Evolutionary conservation across 306 rosid species (phyloP).

Genomic region (Phaseolus lunatus): DNA sequence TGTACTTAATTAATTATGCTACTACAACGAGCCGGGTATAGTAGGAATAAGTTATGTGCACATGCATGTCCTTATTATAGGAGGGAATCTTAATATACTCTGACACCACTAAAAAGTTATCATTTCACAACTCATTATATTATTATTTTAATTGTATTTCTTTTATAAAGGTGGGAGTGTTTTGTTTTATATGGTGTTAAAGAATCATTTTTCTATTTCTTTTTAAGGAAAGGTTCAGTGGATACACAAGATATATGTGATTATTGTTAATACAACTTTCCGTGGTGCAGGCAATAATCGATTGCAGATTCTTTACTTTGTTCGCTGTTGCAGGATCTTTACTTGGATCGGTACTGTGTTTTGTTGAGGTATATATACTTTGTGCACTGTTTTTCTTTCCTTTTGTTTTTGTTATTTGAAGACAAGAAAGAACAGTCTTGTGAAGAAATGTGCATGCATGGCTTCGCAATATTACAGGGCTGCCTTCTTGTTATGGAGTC

Average conservation of each 20-base stretch:
- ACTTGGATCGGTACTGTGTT: conserved; percentile 56
- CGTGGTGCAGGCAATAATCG: conserved; percentile 51
- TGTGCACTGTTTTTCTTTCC: background rate
- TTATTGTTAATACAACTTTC: background rate
- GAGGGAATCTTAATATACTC: background rate
- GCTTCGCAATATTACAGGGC: conserved; percentile 43
- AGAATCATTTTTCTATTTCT: no score
- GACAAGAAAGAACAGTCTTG: background rate
- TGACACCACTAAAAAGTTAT: no score
- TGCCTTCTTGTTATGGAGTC: conserved; percentile 48
- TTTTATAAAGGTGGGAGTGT: no score
- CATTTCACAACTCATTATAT: no score
- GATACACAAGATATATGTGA: background rate
- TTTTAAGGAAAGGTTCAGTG: no score
- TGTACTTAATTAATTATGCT: background rate
- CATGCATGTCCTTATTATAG: background rate
- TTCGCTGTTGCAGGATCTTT: conserved; percentile 56
- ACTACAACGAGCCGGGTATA: no score
- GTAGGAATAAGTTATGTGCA: background rate
- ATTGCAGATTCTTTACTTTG: conserved; percentile 57
- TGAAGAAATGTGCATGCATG: background rate
- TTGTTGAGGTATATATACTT: conserved; percentile 48
- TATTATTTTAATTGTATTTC: no score
- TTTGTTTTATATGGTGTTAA: no score
- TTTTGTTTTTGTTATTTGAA: background rate